These are phyloP conservation scores for Urochloa ruziziensis DNA, from an alignment of 176 grass and related monocot species.

Conservation along the genomic window DNA sequence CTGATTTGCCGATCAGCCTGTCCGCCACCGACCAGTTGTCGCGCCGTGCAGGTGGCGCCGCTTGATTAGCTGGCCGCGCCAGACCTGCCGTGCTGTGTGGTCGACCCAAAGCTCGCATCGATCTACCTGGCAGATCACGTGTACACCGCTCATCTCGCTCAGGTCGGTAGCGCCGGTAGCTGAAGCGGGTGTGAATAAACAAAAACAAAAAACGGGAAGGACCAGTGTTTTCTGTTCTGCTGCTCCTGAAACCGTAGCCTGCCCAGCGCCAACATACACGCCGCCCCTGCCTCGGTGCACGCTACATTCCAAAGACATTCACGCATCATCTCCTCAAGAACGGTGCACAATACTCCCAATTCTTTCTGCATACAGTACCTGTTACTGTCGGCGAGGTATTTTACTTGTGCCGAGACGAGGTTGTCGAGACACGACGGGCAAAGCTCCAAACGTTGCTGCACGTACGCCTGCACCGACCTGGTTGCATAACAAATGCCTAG, in stretches of 20 bases:
- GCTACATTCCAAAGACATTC: conserved; percentile 12
- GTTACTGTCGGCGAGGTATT: background rate
- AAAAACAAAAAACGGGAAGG: no score
- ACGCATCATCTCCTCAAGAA: background rate
- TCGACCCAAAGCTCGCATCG: background rate
- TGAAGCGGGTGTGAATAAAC: background rate
- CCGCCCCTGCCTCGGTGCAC: background rate
- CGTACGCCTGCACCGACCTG: background rate
- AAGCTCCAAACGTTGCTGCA: background rate
- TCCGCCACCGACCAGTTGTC: background rate
- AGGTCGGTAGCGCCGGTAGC: conserved; percentile 3
- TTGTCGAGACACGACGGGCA: background rate
- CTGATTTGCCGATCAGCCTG: no score
- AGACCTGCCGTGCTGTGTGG: no score
- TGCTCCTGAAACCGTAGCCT: conserved; percentile 4
- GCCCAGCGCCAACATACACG: background rate
- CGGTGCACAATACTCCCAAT: background rate
- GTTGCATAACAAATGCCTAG: no score
- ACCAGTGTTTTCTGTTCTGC: no score
- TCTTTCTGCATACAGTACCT: background rate
- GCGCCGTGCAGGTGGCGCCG: background rate
- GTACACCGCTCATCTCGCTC: background rate
- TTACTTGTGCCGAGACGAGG: background rate
- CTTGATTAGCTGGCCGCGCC: background rate
- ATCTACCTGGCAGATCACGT: background rate